Evolutionary conservation across 306 rosid species (phyloP), one percentile per base, ranked within the genome.

Genomic region (Delonix regia): DNA sequence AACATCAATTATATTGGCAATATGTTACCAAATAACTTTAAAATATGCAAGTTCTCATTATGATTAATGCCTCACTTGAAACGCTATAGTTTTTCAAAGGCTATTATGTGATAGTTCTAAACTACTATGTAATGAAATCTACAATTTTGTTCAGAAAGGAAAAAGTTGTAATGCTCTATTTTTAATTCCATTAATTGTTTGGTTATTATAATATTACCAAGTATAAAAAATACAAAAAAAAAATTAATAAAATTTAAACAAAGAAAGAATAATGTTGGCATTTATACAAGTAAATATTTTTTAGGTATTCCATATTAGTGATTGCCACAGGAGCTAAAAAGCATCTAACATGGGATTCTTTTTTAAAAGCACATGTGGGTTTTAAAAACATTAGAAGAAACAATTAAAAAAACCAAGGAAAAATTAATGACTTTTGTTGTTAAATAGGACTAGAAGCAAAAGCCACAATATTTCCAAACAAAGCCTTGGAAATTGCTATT

Each of bases 1-100:
- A 76, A 70, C 18, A 63, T 34, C 38, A 60, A 25, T 27, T 13
- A n/a, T 5, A 11, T 42, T 69, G 63, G 39, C 34, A 74, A 34
- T 66, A 42, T 22, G 36, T 36, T 75, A 79, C 75, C 49, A 52
- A 70, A 69, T 30, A n/a, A 22, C 69, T 34, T 27, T n/a, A 34
- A 51, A 51, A n/a, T 0, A 63, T 18, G 47, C 27, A 16, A 1
- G 47, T 38, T 64, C 70, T 19, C 66, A 80, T 6, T 22, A 21
- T 39, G 52, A 8, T 25, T 25, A 36, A 76, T 12, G 49, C 49
- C 49, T 10, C 66, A 14, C 15, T 34, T 9, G 15, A 63, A 63
- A 33, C 18, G 47, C 14, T 34, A 7, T 63, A 61, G 12, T 42
- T 61, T 30, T 30, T 10, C 9, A 28, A 16, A 30, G 7, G 68